Evolutionary conservation across 768 basidiomycete species (phyloP).

Genomic region (Trametes cinnabarina): DNA sequence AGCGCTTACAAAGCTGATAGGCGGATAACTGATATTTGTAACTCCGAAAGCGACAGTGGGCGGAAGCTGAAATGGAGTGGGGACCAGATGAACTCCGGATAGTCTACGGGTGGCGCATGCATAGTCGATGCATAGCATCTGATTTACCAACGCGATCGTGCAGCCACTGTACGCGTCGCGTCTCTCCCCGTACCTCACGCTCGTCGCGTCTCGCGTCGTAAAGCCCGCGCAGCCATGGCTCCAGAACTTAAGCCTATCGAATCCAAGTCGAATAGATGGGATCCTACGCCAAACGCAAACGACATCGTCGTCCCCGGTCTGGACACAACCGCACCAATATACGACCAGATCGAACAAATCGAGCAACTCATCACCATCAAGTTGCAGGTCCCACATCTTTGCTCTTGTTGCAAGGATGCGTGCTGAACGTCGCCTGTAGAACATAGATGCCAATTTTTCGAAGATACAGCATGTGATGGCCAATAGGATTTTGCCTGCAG

Average conservation of each 20-base stretch:
- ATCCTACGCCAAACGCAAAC: conserved; percentile 59
- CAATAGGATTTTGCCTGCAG: conserved; percentile 76
- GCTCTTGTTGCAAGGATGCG: not conserved
- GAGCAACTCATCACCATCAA: conserved; percentile 94
- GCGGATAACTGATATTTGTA: not conserved
- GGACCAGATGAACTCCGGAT: not conserved
- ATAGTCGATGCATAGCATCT: too few species aligned
- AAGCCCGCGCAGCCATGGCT: conserved; percentile 15
- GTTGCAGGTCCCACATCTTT: conserved; percentile 59
- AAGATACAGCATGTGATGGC: conserved; percentile 84
- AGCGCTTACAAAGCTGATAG: too few species aligned
- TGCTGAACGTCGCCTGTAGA: conserved; percentile 40
- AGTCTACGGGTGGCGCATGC: not conserved
- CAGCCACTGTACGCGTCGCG: conserved; percentile 10
- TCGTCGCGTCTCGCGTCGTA: not conserved
- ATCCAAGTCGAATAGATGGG: conserved; percentile 67
- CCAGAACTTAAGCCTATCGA: conserved; percentile 42
- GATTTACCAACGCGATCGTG: conserved; percentile 1
- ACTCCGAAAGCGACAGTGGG: not conserved
- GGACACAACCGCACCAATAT: conserved; percentile 62
- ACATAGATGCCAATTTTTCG: conserved; percentile 92
- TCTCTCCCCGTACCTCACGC: not conserved
- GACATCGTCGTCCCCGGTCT: conserved; percentile 71
- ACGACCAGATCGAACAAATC: conserved; percentile 90
- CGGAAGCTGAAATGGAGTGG: too few species aligned